Evolutionary conservation across 306 rosid species (phyloP).

Genomic region (Fagus crenata): DNA sequence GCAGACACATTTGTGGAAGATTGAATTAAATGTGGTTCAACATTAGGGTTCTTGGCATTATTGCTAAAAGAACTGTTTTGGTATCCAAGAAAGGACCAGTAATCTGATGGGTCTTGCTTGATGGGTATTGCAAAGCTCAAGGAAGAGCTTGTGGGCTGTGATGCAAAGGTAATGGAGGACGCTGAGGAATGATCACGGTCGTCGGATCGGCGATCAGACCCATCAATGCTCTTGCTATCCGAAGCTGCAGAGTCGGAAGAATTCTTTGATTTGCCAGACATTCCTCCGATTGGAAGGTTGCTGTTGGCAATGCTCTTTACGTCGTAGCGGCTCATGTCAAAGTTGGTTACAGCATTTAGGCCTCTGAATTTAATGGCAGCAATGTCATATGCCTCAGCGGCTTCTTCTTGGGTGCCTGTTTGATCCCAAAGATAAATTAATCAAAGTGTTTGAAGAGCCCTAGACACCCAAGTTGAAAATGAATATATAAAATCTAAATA

Average conservation of each 20-base stretch:
- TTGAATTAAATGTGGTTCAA: slow-evolving; percentile 23
- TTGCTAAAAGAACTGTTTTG: slow-evolving; percentile 25
- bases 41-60: slow-evolving; percentile 21
- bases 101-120: slow-evolving; percentile 75
- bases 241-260: slow-evolving; percentile 38
- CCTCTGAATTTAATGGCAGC: slow-evolving; percentile 97
- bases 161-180: slow-evolving; percentile 40
- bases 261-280: slow-evolving; percentile 54
- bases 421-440: too few relatives aligned
- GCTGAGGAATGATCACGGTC: slow-evolving; percentile 44
- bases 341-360: slow-evolving; percentile 87
- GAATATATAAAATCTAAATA: not conserved
- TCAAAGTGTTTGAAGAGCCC: too few relatives aligned
- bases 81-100: slow-evolving; percentile 72
- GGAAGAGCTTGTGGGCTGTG: slow-evolving; percentile 48
- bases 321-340: slow-evolving; percentile 92
- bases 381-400: slow-evolving; percentile 94
- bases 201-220: slow-evolving; percentile 25
- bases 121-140: slow-evolving; percentile 74
- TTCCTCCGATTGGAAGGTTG: slow-evolving; percentile 80
- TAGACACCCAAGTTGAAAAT: too few relatives aligned
- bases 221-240: slow-evolving; percentile 43
- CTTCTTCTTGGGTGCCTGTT: slow-evolving; percentile 94
- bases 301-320: slow-evolving; percentile 83
- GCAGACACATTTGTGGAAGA: slow-evolving; percentile 20